Base-by-base conservation (phyloP, 164 flowering plant genomes). In the Chimonanthus salicifolius region DNA sequence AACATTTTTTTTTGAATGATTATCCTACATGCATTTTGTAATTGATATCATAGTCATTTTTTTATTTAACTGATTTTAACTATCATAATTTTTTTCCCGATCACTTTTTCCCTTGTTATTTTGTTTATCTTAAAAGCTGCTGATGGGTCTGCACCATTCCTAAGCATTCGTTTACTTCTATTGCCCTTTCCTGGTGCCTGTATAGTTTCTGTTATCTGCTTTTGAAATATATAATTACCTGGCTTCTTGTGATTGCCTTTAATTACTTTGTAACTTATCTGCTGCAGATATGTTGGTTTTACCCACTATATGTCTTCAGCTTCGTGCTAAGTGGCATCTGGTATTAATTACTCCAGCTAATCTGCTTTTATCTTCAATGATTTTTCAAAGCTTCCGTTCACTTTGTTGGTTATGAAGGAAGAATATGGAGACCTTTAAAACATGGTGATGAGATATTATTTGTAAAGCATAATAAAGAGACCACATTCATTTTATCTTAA, bases 241-340 rank as follows among this genome's bases (percentile, higher is more conserved):
- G 16, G 33, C 47, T 21, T 4, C 11, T 45, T 72, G 45, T 46
- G 21, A 33, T 10, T 68, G 47, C 18, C 51, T 73, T 48, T 72
- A 15, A 49, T 48, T 44, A 33, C n/a, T 13, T 71, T 75, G 67
- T 10, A 69, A 43, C 46, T 62, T 75, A 51, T 49, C 72, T 58
- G 46, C 66, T 77, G 70, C 93, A 94, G 99, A 83, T 91, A 20
- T 83, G 87, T 69, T 94, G 99, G 99, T 94, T 94, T 84, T 92
- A 90, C 71, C 99, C 99, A 21, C 71, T 92, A 82, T 90, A 92
- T 78, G 58, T 90, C 72, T 87, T 89, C 88, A 90, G 99, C 92
- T 64, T 90, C 67, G 77, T 92, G 47, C 85, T 94, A 68, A 94
- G 96, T 84, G 83, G 13, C 65, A 70, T 94, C 75, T 94, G 98